These are phyloP conservation scores for Trametopsis cervina DNA, from an alignment of 768 basidiomycete species.

Conservation along the genomic window DNA sequence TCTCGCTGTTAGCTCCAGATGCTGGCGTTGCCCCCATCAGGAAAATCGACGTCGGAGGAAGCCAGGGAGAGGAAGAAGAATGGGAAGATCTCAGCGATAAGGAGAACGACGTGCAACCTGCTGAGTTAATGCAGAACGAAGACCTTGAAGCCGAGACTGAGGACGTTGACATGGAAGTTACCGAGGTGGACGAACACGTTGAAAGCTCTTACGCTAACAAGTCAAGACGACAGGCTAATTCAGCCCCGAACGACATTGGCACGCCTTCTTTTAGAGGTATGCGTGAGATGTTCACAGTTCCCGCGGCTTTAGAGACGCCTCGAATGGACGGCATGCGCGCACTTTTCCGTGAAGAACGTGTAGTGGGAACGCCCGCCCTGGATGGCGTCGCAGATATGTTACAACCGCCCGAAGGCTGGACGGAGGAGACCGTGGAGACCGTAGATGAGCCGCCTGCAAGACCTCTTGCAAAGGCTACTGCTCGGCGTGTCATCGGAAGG, in stretches of 20 bases:
- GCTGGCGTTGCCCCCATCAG: slow-evolving; percentile 3
- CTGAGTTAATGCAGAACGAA: not conserved
- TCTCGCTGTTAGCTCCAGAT: slow-evolving; percentile 16
- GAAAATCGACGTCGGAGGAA: slow-evolving; percentile 3
- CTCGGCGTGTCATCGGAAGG: not conserved
- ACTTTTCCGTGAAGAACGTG: slow-evolving; percentile 22
- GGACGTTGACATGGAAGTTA: slow-evolving; percentile 1
- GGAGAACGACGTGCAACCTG: slow-evolving; percentile 2
- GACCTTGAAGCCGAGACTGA: slow-evolving; percentile 1
- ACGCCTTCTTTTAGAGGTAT: slow-evolving; percentile 25
- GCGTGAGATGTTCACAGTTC: slow-evolving; percentile 25
- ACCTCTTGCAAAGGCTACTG: not conserved
- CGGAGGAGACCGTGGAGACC: not conserved
- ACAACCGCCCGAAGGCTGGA: slow-evolving; percentile 19
- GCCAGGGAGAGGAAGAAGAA: slow-evolving; percentile 12
- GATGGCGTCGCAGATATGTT: slow-evolving; percentile 27
- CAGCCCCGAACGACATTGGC: slow-evolving; percentile 5
- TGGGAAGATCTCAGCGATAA: slow-evolving; percentile 14
- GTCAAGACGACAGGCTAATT: not conserved
- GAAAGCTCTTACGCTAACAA: not conserved
- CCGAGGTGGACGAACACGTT: not conserved
- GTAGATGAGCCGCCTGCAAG: not conserved
- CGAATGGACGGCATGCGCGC: slow-evolving; percentile 27
- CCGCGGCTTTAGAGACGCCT: slow-evolving; percentile 24
- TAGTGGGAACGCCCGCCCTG: slow-evolving; percentile 19